Conservation (phyloP, 2,329 filamentous ascomycete genomes). For the Dothistroma pini region DNA sequence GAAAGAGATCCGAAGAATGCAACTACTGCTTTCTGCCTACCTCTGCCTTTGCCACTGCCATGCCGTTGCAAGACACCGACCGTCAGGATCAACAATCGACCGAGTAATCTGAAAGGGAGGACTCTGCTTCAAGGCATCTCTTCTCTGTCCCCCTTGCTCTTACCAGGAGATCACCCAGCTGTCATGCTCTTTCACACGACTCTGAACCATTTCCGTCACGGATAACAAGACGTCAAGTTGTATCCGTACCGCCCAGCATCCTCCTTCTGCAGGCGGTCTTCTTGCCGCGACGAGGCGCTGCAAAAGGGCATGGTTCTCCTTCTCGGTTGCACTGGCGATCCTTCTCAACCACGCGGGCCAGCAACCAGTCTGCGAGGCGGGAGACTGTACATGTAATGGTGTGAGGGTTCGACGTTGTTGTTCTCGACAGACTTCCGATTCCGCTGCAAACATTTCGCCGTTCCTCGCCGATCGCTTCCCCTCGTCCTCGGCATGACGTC, state of each 20-base stretch:
- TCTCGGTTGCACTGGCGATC: not conserved
- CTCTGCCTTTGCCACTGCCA: not conserved
- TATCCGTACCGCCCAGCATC: not conserved
- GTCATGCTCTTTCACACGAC: not conserved
- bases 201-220: not conserved
- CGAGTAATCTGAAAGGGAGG: not conserved
- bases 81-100: not conserved
- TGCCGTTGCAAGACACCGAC: not conserved
- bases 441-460: not conserved
- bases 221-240: not conserved
- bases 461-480: not conserved
- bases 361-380: not conserved
- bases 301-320: not conserved
- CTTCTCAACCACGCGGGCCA: not conserved
- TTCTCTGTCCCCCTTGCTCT: not conserved
- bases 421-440: not conserved
- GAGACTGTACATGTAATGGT: not conserved
- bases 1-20: not conserved
- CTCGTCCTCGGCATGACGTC: not conserved
- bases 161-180: not conserved
- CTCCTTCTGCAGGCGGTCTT: not conserved
- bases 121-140: not conserved
- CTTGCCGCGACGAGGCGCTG: not conserved
- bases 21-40: not conserved
- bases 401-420: not conserved